Percentiles rank a stretch among this genome's conserved stretches.
Evolutionary conservation across 257 asterid genomes (phyloP).

Genomic region (Haberlea rhodopensis): DNA sequence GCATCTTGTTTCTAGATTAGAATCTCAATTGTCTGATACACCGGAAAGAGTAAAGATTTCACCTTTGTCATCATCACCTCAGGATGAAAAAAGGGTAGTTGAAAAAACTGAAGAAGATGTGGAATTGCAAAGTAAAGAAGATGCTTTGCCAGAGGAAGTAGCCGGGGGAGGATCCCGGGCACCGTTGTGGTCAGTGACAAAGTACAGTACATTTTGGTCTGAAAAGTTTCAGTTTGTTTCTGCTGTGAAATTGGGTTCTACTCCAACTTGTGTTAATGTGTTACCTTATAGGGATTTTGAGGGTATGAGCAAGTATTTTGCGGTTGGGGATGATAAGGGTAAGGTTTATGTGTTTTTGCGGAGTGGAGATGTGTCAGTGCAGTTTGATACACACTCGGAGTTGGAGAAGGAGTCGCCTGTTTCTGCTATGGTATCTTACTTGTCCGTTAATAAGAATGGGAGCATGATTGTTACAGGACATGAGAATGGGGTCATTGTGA

Average conservation of each 20-base stretch:
- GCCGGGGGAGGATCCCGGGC: conserved; percentile 11
- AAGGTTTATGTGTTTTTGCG: conserved; percentile 53
- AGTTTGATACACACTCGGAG: conserved; percentile 44
- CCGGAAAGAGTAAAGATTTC: conserved; percentile 26
- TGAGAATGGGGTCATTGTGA: conserved; percentile 58
- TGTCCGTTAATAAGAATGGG: conserved; percentile 76
- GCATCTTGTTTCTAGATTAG: conserved; percentile 61
- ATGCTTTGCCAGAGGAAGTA: conserved; percentile 21
- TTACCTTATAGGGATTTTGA: conserved; percentile 79
- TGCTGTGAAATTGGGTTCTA: conserved; percentile 75
- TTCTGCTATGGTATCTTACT: conserved; percentile 56
- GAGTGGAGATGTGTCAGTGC: conserved; percentile 67
- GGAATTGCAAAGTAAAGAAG: conserved; percentile 30
- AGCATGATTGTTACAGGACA: conserved; percentile 77
- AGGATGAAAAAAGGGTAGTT: conserved; percentile 24
- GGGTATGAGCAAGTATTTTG: conserved; percentile 71
- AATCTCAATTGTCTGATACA: conserved; percentile 44
- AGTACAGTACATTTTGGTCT: conserved; percentile 79
- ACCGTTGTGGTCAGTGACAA: conserved; percentile 47
- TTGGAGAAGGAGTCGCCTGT: conserved; percentile 38
- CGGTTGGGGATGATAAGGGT: conserved; percentile 79
- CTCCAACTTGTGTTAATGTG: conserved; percentile 59
- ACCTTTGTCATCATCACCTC: conserved; percentile 4
- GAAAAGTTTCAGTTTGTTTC: conserved; percentile 86
- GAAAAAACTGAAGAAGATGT: conserved; percentile 26